phyloP scores from a whole-genome alignment of 75 land plant species.

The Ceratopteris richardii region DNA sequence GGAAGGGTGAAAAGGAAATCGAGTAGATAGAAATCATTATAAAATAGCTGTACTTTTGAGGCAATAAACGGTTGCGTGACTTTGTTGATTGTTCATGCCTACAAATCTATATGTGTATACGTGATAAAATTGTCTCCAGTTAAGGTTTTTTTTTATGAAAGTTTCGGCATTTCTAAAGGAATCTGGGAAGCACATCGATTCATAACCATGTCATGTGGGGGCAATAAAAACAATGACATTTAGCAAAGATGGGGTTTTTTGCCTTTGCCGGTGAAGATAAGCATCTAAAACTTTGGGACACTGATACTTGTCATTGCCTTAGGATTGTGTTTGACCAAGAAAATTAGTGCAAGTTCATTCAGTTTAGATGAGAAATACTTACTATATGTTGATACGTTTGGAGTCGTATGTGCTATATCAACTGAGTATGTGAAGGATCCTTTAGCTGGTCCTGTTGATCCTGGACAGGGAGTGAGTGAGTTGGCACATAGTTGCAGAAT shows the following conservation, averaged over 20 bases:
- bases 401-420: conserved; percentile 63
- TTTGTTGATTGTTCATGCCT: too few relatives aligned
- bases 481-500: conserved; percentile 95
- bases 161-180: too few relatives aligned
- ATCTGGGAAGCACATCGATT: conserved; percentile 28
- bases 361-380: conserved; percentile 53
- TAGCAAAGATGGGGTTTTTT: conserved; percentile 52
- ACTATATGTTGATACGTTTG: conserved; percentile 88
- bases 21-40: too few relatives aligned
- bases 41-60: too few relatives aligned
- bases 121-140: too few relatives aligned
- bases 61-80: too few relatives aligned
- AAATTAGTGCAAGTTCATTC: conserved; percentile 73
- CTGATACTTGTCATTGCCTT: conserved; percentile 60
- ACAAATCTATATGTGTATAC: too few relatives aligned
- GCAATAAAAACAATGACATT: conserved; percentile 66
- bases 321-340: conserved; percentile 72
- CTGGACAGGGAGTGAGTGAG: conserved; percentile 46
- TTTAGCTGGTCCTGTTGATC: background rate
- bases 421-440: conserved; percentile 11
- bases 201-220: conserved; percentile 46
- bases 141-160: too few relatives aligned
- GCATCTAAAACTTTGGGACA: conserved; percentile 72
- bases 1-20: too few relatives aligned
- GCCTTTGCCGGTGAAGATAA: conserved; percentile 96